Conservation (phyloP, 1,139 yeast species). For the Scheffersomyces titani region DNA sequence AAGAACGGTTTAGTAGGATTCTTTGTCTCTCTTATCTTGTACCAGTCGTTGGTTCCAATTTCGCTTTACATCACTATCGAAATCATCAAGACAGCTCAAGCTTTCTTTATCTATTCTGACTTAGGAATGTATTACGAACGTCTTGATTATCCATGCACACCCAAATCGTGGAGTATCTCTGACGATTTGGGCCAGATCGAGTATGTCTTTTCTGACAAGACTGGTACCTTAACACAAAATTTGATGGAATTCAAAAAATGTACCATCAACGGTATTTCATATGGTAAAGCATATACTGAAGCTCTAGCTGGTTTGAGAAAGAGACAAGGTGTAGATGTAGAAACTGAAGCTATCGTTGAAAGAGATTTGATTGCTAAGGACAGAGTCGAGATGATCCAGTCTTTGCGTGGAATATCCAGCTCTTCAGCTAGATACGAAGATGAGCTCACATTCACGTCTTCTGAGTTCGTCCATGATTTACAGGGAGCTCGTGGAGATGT, state of each 20-base stretch:
- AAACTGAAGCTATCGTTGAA: constrained; percentile 44
- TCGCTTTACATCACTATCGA: constrained; percentile 62
- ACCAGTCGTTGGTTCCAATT: constrained; percentile 61
- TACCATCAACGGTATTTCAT: constrained; percentile 54
- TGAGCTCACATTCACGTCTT: constrained; percentile 51
- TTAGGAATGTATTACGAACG: constrained; percentile 51
- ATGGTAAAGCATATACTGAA: constrained; percentile 64
- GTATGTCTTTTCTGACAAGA: constrained; percentile 61
- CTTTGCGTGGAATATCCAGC: constrained; percentile 16
- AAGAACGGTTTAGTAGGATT: constrained; percentile 53
- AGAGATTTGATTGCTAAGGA: constrained; percentile 40
- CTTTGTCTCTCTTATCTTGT: constrained; percentile 54
- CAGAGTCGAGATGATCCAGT: constrained; percentile 35
- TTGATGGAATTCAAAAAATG: constrained; percentile 64
- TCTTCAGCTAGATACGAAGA: constrained; percentile 32
- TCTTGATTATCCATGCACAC: constrained; percentile 60
- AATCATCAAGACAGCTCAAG: constrained; percentile 60
- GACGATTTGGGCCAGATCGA: constrained; percentile 69
- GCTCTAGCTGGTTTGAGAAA: constrained; percentile 61
- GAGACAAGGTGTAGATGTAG: constrained; percentile 57
- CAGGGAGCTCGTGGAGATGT: constrained; percentile 25
- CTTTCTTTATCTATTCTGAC: constrained; percentile 56
- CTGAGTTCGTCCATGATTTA: constrained; percentile 44
- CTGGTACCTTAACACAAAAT: constrained; percentile 63
- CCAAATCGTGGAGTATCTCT: constrained; percentile 62